phyloP scores from a whole-genome alignment of 495 filamentous ascomycete genomes.

The Aspergillus saccharolyticus region DNA sequence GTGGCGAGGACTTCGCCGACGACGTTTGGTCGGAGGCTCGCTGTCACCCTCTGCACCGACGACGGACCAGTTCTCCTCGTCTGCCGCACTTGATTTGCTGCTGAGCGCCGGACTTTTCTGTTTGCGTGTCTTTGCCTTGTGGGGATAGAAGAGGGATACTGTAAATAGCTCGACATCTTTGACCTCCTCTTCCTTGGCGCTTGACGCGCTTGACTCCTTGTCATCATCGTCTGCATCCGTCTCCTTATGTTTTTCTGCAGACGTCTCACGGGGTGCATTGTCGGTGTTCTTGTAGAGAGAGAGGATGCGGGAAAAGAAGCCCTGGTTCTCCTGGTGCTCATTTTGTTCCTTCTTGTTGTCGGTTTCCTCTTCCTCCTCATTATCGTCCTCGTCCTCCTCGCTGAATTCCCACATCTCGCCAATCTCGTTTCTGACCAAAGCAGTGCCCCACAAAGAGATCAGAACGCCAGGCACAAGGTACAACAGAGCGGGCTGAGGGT shows the following conservation, averaged over 20 bases:
- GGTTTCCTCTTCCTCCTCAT: slow-evolving; percentile 17
- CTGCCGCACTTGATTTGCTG: slow-evolving; percentile 5
- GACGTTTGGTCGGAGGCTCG: slow-evolving; percentile 37
- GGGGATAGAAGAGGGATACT: slow-evolving; percentile 33
- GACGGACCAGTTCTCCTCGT: slow-evolving; percentile 23
- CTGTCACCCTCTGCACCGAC: slow-evolving; percentile 21
- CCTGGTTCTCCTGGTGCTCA: slow-evolving; percentile 16
- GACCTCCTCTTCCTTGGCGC: slow-evolving; percentile 8
- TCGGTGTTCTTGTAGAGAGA: slow-evolving; percentile 14
- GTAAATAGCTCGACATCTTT: slow-evolving; percentile 27
- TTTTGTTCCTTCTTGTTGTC: slow-evolving; percentile 22
- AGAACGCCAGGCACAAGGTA: slow-evolving; percentile 91
- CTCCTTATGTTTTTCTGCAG: slow-evolving; percentile 13
- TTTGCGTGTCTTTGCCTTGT: slow-evolving; percentile 18
- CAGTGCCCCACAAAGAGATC: slow-evolving; percentile 74
- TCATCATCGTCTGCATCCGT: slow-evolving; percentile 11
- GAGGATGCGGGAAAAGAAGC: slow-evolving; percentile 29
- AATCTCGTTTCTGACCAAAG: slow-evolving; percentile 61
- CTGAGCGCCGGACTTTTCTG: background rate
- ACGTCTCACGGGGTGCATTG: slow-evolving; percentile 4
- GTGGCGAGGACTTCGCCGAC: slow-evolving; percentile 28
- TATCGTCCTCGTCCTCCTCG: slow-evolving; percentile 46
- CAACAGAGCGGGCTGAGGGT: slow-evolving; percentile 85
- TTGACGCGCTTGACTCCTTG: slow-evolving; percentile 8
- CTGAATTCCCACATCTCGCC: slow-evolving; percentile 74